phyloP scores from a whole-genome alignment of 2,329 filamentous ascomycete genomes.

The Neofusicoccum sp. region DNA sequence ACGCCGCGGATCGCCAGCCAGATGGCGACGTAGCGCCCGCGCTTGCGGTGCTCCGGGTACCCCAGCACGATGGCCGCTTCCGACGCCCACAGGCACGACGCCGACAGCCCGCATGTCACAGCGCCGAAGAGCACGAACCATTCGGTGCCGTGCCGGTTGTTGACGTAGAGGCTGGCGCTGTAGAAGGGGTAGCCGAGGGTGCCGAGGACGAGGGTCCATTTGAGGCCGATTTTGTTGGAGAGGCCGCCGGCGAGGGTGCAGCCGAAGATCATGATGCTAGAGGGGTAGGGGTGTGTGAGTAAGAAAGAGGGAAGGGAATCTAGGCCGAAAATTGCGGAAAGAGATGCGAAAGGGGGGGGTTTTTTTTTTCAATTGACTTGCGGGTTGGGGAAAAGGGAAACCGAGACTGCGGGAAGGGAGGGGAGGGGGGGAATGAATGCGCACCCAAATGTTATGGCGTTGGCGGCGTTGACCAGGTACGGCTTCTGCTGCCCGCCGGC shows the following conservation, averaged over 20 bases:
- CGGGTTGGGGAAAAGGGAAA: too few species aligned
- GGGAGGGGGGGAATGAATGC: too few species aligned
- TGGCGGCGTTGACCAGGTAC: constrained; percentile 67
- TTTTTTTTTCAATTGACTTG: background rate
- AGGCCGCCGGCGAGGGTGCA: constrained; percentile 65
- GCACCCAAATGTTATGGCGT: constrained; percentile 63
- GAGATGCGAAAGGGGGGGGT: too few species aligned
- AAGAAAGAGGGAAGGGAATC: too few species aligned
- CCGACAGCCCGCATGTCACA: constrained; percentile 33
- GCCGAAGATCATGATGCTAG: constrained; percentile 65
- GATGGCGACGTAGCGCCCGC: constrained; percentile 38
- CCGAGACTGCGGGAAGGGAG: too few species aligned
- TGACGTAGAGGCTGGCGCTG: constrained; percentile 29
- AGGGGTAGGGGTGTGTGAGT: too few species aligned
- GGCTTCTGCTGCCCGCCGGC: constrained; percentile 66
- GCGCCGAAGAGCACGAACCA: constrained; percentile 37
- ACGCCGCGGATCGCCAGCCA: constrained; percentile 55
- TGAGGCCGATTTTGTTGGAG: constrained; percentile 68
- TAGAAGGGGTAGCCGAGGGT: constrained; percentile 34
- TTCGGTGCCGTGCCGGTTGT: constrained; percentile 32
- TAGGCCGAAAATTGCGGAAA: too few species aligned
- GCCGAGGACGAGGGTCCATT: constrained; percentile 51
- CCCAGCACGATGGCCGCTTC: constrained; percentile 44
- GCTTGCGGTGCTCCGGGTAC: constrained; percentile 47
- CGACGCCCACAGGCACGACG: constrained; percentile 41